Conservation (phyloP, 306 rosid species). For the Phaseolus lunatus region DNA sequence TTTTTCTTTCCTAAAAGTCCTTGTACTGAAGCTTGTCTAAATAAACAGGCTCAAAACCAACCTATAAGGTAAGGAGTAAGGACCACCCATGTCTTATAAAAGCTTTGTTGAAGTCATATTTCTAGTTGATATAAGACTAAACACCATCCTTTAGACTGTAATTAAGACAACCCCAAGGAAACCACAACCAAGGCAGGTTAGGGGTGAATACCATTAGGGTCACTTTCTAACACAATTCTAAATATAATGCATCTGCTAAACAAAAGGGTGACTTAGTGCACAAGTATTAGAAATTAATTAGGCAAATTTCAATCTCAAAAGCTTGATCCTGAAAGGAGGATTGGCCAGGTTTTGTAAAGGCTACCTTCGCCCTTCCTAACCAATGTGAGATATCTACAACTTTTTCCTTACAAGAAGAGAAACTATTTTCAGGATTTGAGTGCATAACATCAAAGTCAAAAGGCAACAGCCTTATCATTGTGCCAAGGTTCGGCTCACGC, state of each 20-base stretch:
- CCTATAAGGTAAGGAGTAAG: not conserved
- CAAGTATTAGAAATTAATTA: not conserved
- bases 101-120: not conserved
- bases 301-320: not conserved
- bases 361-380: not conserved
- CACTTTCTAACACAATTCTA: not conserved
- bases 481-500: not conserved
- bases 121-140: not conserved
- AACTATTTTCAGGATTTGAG: not conserved
- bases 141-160: not conserved
- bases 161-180: not conserved
- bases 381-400: not conserved
- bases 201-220: not conserved
- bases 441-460: not conserved
- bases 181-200: not conserved
- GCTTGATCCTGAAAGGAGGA: not conserved
- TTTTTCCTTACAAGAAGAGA: not conserved
- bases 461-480: not conserved
- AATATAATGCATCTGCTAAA: not conserved
- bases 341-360: not conserved
- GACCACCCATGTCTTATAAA: not conserved
- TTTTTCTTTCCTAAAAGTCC: too few species aligned
- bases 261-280: not conserved
- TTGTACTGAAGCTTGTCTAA: too few species aligned
- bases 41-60: not conserved